These are phyloP conservation scores for Moricandia arvensis DNA, from an alignment of 345 rosid genomes.

Conservation along the genomic window DNA sequence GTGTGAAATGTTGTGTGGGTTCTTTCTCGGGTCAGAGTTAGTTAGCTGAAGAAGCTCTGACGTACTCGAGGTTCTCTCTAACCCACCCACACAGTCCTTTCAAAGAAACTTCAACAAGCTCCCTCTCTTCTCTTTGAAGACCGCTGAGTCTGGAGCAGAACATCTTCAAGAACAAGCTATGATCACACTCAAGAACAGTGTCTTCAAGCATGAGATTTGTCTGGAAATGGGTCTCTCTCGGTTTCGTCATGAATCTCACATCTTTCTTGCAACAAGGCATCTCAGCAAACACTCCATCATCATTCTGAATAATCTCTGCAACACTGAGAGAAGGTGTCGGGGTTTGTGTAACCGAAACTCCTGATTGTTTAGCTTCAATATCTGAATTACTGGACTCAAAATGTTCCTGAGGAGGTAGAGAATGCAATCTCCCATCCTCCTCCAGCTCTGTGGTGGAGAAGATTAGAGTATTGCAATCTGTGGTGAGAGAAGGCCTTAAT, in stretches of 20 bases:
- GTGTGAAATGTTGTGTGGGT: not conserved
- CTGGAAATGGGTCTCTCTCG: not conserved
- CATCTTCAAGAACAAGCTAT: not conserved
- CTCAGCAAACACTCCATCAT: not conserved
- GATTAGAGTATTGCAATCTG: not conserved
- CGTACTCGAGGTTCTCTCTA: not conserved
- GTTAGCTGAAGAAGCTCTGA: not conserved
- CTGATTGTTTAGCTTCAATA: not conserved
- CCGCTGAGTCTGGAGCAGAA: not conserved
- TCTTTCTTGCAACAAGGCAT: not conserved
- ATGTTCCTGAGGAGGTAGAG: not conserved
- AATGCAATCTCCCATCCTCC: not conserved
- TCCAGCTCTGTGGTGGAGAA: not conserved
- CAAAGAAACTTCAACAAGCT: not conserved
- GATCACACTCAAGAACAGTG: not conserved
- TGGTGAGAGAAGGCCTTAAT: not conserved
- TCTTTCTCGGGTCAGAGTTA: not conserved
- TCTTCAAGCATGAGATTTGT: not conserved
- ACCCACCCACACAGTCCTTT: not conserved
- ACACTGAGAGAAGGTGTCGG: not conserved
- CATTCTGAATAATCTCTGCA: not conserved
- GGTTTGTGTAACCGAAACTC: not conserved
- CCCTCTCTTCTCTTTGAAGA: not conserved
- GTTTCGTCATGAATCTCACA: not conserved
- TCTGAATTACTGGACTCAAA: not conserved